Evolutionary conservation across 441 rosid genomes (phyloP), one percentile per base, ranked within the genome.

Genomic region (Syzygium malaccense): DNA sequence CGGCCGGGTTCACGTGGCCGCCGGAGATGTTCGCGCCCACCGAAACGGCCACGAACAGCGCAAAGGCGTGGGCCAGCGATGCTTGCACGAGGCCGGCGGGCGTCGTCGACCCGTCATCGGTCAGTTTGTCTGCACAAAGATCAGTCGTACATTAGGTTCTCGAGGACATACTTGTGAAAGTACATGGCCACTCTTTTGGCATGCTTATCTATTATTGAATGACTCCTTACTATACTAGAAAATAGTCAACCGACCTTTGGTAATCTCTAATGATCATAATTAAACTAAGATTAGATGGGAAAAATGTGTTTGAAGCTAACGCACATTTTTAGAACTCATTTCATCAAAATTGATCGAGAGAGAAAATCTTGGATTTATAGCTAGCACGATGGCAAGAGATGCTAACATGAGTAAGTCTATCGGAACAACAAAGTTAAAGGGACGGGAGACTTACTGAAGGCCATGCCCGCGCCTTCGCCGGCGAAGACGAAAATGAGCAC

Each of bases 401-500:
- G 83, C 51, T 12, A 15, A 32, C 20, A 15, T 4, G 71, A 64
- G 12, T 19, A 64, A 64, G 3, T 5, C 37, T 8, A 30, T 30
- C 23, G 37, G 0, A 37, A n/a, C 41, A 4, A 64, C 37, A 30
- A 64, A 7, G 37, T 64, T 15, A 5, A 1, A 20, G n/a, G 83
- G 51, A 37, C 5, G 41, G 83, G 1, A 71, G 83, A 71, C 66
- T 75, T 17, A 87, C 88, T 87, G 41, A 87, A 71, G 55, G 88
- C 88, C 88, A 87, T 71, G 88, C 88, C 86, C 15, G 88, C 26
- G 20, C 88, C 88, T n/a, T 87, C 85, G 0, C 88, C 88, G 33
- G 88, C 88, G 17, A 87, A 87, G 51, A 87, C 88, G 66, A 87
- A 87, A 30, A 87, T 87, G 58, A 87, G 32, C 88, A 75, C 18